phyloP scores from a whole-genome alignment of 2,329 filamentous ascomycete species.

The Pseudophaeomoniella oleicola region DNA sequence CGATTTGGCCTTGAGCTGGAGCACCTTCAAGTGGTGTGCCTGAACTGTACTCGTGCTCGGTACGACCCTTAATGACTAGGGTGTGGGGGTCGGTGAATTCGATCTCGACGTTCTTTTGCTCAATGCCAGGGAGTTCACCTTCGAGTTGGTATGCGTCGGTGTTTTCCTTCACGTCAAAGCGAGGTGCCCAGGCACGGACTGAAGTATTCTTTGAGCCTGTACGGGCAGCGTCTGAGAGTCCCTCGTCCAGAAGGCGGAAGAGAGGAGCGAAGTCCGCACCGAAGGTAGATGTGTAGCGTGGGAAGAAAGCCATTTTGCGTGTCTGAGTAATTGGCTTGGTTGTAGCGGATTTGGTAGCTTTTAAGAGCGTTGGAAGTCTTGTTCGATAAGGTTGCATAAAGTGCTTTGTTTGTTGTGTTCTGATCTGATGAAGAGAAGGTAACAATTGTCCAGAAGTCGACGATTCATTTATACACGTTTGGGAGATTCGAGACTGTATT shows the following conservation, averaged over 20 bases:
- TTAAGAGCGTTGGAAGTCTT: conserved; percentile 8
- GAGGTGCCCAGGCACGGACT: conserved; percentile 23
- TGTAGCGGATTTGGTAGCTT: conserved; percentile 8
- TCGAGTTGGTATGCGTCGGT: conserved; percentile 30
- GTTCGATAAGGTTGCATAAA: conserved; percentile 13
- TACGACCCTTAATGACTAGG: conserved; percentile 28
- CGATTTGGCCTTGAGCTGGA: conserved; percentile 4
- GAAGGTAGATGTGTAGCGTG: conserved; percentile 14
- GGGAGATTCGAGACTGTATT: conserved; percentile 1
- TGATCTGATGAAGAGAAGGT: conserved; percentile 2
- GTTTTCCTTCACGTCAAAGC: conserved; percentile 32
- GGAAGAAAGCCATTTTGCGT: conserved; percentile 24
- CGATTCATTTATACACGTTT: conserved; percentile 5
- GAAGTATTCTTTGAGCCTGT: conserved; percentile 7
- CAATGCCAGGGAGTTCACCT: conserved; percentile 32
- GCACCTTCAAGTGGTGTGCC: conserved; percentile 7
- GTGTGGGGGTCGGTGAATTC: conserved; percentile 33
- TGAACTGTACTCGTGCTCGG: conserved; percentile 21
- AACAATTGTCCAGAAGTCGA: conserved; percentile 1
- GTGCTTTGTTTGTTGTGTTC: conserved; percentile 8
- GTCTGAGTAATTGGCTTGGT: too few relatives aligned
- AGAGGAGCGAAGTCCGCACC: conserved; percentile 25
- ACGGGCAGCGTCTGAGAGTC: conserved; percentile 4
- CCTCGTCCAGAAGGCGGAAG: conserved; percentile 32
- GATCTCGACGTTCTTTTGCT: conserved; percentile 30